Conservation (phyloP, 78 protist genomes). For the Planoprotostelium fungivorum region DNA sequence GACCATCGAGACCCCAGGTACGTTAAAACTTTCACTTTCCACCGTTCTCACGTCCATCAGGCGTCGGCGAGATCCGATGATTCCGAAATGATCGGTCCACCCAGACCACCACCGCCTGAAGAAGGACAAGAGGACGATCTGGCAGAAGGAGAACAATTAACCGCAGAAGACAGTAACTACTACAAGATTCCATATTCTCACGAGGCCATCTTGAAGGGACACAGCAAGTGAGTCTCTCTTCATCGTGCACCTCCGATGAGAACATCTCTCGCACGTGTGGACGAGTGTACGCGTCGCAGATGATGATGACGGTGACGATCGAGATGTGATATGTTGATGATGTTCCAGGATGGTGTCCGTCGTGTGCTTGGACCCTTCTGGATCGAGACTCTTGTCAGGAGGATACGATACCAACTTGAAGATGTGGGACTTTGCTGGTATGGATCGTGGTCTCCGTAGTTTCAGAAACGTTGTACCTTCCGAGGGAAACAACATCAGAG, state of each 20-base stretch:
- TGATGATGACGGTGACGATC: too few species aligned
- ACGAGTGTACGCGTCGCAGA: too few species aligned
- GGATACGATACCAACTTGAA: conserved; percentile 51
- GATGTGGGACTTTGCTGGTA: conserved; percentile 75
- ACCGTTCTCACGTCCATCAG: not conserved
- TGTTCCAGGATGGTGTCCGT: conserved; percentile 44
- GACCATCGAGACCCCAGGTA: too few species aligned
- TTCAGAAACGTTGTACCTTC: conserved; percentile 64
- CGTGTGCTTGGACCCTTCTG: conserved; percentile 57
- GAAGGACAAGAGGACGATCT: not conserved
- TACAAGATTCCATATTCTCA: not conserved
- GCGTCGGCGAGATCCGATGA: not conserved
- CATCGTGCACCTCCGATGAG: too few species aligned
- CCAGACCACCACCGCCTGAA: not conserved
- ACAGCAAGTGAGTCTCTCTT: not conserved
- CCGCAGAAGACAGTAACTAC: not conserved
- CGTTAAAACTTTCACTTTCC: too few species aligned
- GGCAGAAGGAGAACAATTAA: not conserved
- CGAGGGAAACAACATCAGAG: conserved; percentile 45
- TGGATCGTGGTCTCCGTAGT: conserved; percentile 57
- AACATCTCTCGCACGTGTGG: too few species aligned
- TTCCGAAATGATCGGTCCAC: not conserved
- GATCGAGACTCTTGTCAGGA: conserved; percentile 67
- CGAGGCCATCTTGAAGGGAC: not conserved
- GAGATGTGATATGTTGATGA: not conserved